Evolutionary conservation across 2,329 filamentous ascomycete genomes (phyloP).

Genomic region (Colletotrichum gloeosporioides): DNA sequence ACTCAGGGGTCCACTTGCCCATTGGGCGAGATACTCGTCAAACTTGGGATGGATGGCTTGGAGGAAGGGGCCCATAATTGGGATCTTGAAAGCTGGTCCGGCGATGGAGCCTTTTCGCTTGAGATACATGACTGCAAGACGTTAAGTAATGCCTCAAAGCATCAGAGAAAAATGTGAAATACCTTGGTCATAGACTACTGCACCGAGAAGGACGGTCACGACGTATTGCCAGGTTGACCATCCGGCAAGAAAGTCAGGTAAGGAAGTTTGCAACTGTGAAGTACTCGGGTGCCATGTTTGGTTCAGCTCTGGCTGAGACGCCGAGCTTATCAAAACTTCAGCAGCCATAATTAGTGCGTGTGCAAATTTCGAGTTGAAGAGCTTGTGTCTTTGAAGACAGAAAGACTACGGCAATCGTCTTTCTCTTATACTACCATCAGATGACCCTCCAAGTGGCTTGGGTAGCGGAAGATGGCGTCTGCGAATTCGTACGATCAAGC

Average conservation of each 20-base stretch:
- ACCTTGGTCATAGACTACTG: slow-evolving; percentile 45
- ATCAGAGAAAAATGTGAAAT: rapidly evolving
- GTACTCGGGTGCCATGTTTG: slow-evolving; percentile 3
- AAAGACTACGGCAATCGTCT: neutral
- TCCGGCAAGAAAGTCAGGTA: neutral
- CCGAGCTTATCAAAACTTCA: neutral
- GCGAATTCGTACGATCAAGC: rapidly evolving
- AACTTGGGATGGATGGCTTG: slow-evolving; percentile 79
- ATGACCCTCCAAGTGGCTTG: rapidly evolving
- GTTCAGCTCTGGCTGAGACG: neutral
- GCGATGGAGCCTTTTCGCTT: slow-evolving; percentile 66
- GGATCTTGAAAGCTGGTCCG: slow-evolving; percentile 69
- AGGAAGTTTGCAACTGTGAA: neutral
- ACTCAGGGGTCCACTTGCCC: slow-evolving; percentile 78
- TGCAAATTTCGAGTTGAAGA: rapidly evolving
- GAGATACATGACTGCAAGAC: slow-evolving; percentile 60
- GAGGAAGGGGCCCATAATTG: slow-evolving; percentile 78
- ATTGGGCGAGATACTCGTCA: slow-evolving; percentile 75
- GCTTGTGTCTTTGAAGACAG: neutral
- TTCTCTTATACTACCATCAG: neutral
- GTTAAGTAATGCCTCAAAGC: neutral
- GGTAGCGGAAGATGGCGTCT: neutral
- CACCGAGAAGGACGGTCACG: slow-evolving; percentile 33
- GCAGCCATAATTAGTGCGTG: neutral
- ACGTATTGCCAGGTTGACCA: slow-evolving; percentile 35